phyloP scores from a whole-genome alignment of 2,329 filamentous ascomycete species.

The Ophiostoma piceae region DNA sequence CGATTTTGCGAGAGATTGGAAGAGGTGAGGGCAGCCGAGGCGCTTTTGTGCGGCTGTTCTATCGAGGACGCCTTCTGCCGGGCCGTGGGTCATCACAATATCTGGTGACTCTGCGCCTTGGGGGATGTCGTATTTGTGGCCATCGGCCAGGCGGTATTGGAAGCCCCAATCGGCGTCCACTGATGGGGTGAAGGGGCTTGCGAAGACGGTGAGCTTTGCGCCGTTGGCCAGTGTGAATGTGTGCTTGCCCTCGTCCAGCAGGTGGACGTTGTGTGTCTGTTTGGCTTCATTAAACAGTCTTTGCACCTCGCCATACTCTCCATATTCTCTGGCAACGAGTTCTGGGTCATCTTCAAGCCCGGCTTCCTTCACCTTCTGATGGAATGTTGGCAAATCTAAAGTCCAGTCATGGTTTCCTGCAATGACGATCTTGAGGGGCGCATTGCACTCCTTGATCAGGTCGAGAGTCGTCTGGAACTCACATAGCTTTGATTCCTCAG shows the following conservation, averaged over 20 bases:
- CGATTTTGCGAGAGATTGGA: background rate
- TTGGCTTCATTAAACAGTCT: constrained; percentile 38
- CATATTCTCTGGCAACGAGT: background rate
- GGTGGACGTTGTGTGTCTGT: constrained; percentile 38
- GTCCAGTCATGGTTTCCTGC: constrained; percentile 52
- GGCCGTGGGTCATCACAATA: background rate
- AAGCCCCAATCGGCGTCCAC: constrained; percentile 43
- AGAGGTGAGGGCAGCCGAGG: background rate
- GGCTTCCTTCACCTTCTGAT: constrained; percentile 26
- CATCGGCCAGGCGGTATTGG: constrained; percentile 39
- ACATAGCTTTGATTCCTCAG: constrained; percentile 37
- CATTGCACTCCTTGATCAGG: constrained; percentile 40
- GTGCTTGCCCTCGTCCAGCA: constrained; percentile 49
- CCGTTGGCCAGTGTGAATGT: constrained; percentile 47
- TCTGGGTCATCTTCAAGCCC: constrained; percentile 15
- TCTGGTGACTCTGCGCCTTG: background rate
- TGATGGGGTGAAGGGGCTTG: constrained; percentile 49
- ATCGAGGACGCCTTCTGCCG: background rate
- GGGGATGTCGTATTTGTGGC: constrained; percentile 12
- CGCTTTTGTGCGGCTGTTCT: background rate
- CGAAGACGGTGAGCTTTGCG: constrained; percentile 45
- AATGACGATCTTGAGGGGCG: constrained; percentile 50
- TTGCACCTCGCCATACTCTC: background rate
- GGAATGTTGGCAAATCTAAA: constrained; percentile 35
- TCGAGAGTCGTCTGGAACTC: constrained; percentile 41